Conservation (phyloP, 306 rosid species). For the Rosa persica region DNA sequence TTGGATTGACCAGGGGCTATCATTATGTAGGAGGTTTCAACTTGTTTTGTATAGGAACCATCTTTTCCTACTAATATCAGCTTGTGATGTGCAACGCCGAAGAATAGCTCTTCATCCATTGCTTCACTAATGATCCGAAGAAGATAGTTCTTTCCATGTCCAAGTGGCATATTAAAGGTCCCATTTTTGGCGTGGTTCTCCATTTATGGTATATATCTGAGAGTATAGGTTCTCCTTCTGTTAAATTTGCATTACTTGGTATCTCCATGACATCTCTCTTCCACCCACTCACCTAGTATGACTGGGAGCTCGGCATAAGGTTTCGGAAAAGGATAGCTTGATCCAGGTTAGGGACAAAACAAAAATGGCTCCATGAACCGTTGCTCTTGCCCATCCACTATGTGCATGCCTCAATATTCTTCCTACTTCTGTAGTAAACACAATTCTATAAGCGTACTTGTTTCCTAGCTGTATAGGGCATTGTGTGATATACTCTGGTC, state of each 20-base stretch:
- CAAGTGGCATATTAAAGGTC: conserved; percentile 41
- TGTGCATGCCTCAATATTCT: conserved; percentile 62
- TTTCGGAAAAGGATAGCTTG: conserved; percentile 39
- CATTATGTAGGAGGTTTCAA: conserved; percentile 41
- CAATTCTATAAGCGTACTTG: conserved; percentile 38
- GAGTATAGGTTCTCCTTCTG: conserved; percentile 36
- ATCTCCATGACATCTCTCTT: conserved; percentile 42
- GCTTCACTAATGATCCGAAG: conserved; percentile 55
- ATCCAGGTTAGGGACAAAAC: conserved; percentile 35
- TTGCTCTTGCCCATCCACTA: conserved; percentile 44
- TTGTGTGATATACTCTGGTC: conserved; percentile 57
- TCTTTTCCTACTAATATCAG: conserved; percentile 55
- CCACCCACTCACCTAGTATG: conserved; percentile 76
- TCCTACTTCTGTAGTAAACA: conserved; percentile 51
- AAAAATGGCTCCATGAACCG: conserved; percentile 49
- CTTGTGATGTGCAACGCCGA: conserved; percentile 45
- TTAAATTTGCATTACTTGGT: conserved; percentile 16
- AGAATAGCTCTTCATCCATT: conserved; percentile 44
- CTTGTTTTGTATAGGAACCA: conserved; percentile 50
- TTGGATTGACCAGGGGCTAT: conserved; percentile 63
- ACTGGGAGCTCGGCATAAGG: conserved; percentile 42
- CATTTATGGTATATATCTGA: conserved; percentile 64
- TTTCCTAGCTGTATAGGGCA: conserved; percentile 48
- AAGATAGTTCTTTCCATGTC: conserved; percentile 46
- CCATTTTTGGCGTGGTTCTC: conserved; percentile 56